A percentile compares a stretch with the other conserved stretches of the same genome.
Conservation (phyloP, 164 flowering plant species). For the Berberis vulgaris region DNA sequence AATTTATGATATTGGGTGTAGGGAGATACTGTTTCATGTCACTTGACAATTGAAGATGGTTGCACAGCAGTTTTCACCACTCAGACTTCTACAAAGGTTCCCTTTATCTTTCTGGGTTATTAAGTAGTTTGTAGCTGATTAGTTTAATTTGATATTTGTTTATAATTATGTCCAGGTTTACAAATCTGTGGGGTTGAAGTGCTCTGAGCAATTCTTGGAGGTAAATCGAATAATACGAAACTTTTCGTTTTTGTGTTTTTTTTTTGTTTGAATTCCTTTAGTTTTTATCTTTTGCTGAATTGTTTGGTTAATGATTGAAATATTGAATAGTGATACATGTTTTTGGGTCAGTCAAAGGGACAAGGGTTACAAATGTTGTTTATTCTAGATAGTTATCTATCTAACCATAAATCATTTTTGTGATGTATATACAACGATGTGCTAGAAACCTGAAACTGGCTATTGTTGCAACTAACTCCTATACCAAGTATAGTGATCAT, state of each 20-base stretch:
- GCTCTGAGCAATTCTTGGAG: conserved; percentile 76
- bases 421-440: no score
- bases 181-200: conserved; percentile 65
- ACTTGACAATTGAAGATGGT: conserved; percentile 52
- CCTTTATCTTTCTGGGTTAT: not conserved
- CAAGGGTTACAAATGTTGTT: no score
- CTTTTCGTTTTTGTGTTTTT: not conserved
- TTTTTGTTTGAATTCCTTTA: no score
- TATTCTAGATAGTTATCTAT: no score
- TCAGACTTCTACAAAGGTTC: conserved; percentile 93
- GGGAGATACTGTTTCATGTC: conserved; percentile 71
- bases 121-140: not conserved
- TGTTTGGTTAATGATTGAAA: no score
- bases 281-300: no score
- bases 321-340: no score
- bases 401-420: no score
- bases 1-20: conserved; percentile 14
- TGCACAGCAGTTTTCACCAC: conserved; percentile 80
- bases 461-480: no score
- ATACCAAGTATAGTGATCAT: no score
- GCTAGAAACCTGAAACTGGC: no score
- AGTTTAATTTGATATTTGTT: not conserved
- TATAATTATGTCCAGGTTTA: conserved; percentile 39
- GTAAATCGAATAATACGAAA: conserved; percentile 20
- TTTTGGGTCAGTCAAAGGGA: no score